These are phyloP conservation scores for Stereocaulon alpinum DNA, from an alignment of 495 filamentous ascomycete genomes.

Conservation along the genomic window DNA sequence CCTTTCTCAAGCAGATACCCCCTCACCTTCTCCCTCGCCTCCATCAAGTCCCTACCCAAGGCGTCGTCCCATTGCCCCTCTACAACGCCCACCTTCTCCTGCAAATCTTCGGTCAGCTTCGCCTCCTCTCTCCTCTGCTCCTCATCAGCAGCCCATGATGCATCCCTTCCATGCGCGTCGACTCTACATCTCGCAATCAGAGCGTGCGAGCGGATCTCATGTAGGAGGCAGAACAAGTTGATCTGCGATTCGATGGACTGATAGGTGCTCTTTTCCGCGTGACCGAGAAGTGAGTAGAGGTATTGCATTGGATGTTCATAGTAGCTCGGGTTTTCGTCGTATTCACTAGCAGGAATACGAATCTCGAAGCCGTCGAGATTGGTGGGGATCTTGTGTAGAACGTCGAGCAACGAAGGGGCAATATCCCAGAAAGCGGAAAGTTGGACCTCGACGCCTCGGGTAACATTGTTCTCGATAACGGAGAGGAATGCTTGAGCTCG, in stretches of 20 bases:
- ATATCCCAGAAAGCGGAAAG: conserved; percentile 96
- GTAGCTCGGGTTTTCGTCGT: conserved; percentile 76
- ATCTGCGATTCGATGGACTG: conserved; percentile 95
- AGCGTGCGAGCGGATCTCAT: conserved; percentile 79
- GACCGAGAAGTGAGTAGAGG: conserved; percentile 67
- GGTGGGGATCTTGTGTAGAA: conserved; percentile 68
- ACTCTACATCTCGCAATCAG: conserved; percentile 47
- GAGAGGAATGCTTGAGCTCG: conserved; percentile 70
- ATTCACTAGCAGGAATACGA: conserved; percentile 64
- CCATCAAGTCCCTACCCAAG: conserved; percentile 48
- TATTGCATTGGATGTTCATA: conserved; percentile 74
- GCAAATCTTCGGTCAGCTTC: conserved; percentile 70
- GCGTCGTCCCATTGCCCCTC: conserved; percentile 79
- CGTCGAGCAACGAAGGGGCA: conserved; percentile 63
- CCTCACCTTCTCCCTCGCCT: conserved; percentile 45
- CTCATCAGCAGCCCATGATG: conserved; percentile 47
- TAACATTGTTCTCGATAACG: conserved; percentile 75
- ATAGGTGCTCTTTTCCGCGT: conserved; percentile 83
- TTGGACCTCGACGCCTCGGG: conserved; percentile 80
- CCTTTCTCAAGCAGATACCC: conserved; percentile 56
- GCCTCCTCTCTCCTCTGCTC: conserved; percentile 54
- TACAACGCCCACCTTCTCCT: conserved; percentile 80
- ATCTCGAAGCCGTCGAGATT: conserved; percentile 49
- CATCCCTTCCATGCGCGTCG: conserved; percentile 35
- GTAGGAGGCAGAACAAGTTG: conserved; percentile 83